Evolutionary conservation across 495 filamentous ascomycete genomes (phyloP), one percentile per base, ranked within the genome.

Genomic region (Neurospora sp.): DNA sequence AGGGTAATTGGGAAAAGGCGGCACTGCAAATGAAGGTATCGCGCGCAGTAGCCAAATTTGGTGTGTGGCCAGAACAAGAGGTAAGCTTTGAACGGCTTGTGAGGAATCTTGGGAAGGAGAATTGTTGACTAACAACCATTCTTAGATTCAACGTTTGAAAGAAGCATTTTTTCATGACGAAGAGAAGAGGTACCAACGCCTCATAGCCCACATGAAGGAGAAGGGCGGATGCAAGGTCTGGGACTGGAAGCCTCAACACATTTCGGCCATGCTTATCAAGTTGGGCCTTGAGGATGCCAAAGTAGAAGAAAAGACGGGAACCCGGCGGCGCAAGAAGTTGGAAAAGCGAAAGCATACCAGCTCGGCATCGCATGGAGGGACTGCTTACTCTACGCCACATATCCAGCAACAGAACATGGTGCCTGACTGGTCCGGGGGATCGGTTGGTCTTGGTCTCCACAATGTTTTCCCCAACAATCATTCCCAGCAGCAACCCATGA

Each of bases 11-110:
- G 75, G 78, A 79, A 69, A 84, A 85, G 72, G 84, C 84, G 38
- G 81, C 81, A 18, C 78, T 86, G 0, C 85, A 86, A 70, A 86
- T 86, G 85, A 85, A 85, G 74, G 79, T 85, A 37, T 85, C 83
- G 10, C 82, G 85, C 14, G 81, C 82, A 5, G 82, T 85, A 35
- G 78, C 84, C 42, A 83, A 83, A 70, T 84, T 81, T 66, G 83
- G 81, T 14, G 77, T 79, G 1, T 86, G 85, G 85, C 84, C 83
- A 16, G 76, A 80, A 27, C 71, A 59, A 48, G 85, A 86, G 78
- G 85, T 86, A 72, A 83, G 82, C 77, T 27, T 38, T 23, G 6
- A 23, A 46, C 16, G 11, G 16, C 48, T 27, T 59, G 48, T 23
- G 8, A 35, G 14, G 16, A 18, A 23, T 59, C 48, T 23, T 14